phyloP scores from a whole-genome alignment of 2,329 filamentous ascomycete genomes.

The Beauveria medogensis region DNA sequence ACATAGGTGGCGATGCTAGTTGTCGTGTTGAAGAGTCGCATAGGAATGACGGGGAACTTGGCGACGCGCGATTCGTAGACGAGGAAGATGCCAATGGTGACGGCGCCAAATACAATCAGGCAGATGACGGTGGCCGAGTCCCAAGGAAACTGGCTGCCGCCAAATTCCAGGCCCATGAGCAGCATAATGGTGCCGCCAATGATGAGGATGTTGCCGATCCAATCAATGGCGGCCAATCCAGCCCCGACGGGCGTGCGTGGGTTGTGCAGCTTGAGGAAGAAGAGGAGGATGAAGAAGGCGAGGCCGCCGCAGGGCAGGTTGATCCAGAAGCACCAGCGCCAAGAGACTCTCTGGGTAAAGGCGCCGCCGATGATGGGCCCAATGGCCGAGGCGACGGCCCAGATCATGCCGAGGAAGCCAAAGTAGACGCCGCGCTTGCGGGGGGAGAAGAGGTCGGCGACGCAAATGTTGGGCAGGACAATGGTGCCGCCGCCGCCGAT shows the following conservation, averaged over 20 bases:
- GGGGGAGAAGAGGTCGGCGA: conserved; percentile 48
- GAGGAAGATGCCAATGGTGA: conserved; percentile 58
- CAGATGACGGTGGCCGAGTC: conserved; percentile 65
- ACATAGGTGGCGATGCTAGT: conserved; percentile 59
- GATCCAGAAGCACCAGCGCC: conserved; percentile 65
- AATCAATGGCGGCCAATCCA: conserved; percentile 57
- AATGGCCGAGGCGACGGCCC: conserved; percentile 57
- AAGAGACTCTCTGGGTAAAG: conserved; percentile 55
- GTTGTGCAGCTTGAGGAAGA: conserved; percentile 61
- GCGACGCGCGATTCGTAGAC: conserved; percentile 67
- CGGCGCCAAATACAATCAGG: conserved; percentile 63
- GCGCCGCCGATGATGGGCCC: conserved; percentile 62
- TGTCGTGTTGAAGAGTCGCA: conserved; percentile 57
- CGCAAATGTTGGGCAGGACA: conserved; percentile 52
- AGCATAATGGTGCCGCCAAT: conserved; percentile 78
- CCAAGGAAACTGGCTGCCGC: conserved; percentile 71
- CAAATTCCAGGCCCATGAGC: conserved; percentile 77
- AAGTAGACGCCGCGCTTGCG: conserved; percentile 44
- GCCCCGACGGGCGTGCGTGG: conserved; percentile 54
- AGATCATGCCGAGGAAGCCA: conserved; percentile 45
- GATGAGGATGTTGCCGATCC: conserved; percentile 49
- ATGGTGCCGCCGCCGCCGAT: conserved; percentile 48
- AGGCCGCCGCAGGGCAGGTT: conserved; percentile 45
- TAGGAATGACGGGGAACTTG: conserved; percentile 69
- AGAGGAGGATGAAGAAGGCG: conserved; percentile 42